phyloP scores from a whole-genome alignment of 2,329 filamentous ascomycete genomes.

The Ophiocordyceps camponoti-saundersi region DNA sequence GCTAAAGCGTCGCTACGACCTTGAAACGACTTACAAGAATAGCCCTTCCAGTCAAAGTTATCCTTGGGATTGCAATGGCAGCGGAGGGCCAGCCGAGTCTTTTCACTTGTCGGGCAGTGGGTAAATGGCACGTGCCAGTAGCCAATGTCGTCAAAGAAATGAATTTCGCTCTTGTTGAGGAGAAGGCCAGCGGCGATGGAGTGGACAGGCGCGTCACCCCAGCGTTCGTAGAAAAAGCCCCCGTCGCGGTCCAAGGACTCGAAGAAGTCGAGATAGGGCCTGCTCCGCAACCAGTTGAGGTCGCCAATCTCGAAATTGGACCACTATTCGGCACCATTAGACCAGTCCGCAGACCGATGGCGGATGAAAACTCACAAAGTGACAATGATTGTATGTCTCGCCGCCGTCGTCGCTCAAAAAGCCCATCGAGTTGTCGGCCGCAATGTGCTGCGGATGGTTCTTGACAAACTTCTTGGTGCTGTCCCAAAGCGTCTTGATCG shows the following conservation, averaged over 20 bases:
- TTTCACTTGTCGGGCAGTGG: slow-evolving; percentile 85
- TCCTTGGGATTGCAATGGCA: slow-evolving; percentile 92
- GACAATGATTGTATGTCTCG: slow-evolving; percentile 89
- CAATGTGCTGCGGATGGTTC: slow-evolving; percentile 76
- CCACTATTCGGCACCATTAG: slow-evolving; percentile 42
- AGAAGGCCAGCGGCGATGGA: slow-evolving; percentile 86
- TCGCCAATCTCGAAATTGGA: slow-evolving; percentile 97
- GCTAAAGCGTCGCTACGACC: neutral
- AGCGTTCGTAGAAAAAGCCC: slow-evolving; percentile 97
- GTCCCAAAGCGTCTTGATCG: slow-evolving; percentile 90
- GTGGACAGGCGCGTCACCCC: slow-evolving; percentile 94
- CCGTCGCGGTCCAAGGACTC: slow-evolving; percentile 74
- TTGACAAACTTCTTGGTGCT: slow-evolving; percentile 89
- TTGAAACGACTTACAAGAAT: slow-evolving; percentile 56
- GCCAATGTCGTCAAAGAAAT: slow-evolving; percentile 98
- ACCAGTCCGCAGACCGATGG: neutral
- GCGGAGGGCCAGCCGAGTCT: slow-evolving; percentile 66
- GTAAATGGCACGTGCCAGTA: slow-evolving; percentile 98
- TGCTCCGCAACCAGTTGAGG: slow-evolving; percentile 80
- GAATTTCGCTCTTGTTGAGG: slow-evolving; percentile 81
- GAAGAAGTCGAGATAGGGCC: slow-evolving; percentile 84
- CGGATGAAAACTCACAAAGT: slow-evolving; percentile 51
- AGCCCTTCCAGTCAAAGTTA: slow-evolving; percentile 99
- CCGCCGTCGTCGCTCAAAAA: slow-evolving; percentile 88
- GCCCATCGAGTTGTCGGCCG: slow-evolving; percentile 66